A percentile compares a stretch with the other conserved stretches of the same genome.
Evolutionary conservation across 2,329 filamentous ascomycete species (phyloP).

Genomic region (Fusarium siculi): DNA sequence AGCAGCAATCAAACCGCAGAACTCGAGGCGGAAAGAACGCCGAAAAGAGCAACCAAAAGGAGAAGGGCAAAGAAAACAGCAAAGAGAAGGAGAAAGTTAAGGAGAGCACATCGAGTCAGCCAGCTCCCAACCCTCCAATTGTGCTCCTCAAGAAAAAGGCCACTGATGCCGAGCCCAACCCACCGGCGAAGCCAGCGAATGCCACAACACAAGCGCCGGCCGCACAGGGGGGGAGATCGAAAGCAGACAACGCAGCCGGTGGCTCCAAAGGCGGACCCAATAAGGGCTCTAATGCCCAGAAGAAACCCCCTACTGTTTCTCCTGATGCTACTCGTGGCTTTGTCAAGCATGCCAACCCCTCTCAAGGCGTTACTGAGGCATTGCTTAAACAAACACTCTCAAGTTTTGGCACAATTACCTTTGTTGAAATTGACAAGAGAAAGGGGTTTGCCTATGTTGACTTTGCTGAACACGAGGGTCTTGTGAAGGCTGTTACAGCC

Average conservation of each 20-base stretch:
- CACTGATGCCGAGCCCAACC: slow-evolving; percentile 40
- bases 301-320: slow-evolving; percentile 47
- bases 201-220: slow-evolving; percentile 38
- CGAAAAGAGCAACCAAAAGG: slow-evolving; percentile 53
- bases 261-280: slow-evolving; percentile 32
- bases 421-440: slow-evolving; percentile 92
- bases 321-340: slow-evolving; percentile 73
- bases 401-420: slow-evolving; percentile 77
- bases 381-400: slow-evolving; percentile 80
- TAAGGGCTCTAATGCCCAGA: slow-evolving; percentile 46
- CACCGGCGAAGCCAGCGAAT: slow-evolving; percentile 41
- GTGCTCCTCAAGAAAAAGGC: slow-evolving; percentile 56
- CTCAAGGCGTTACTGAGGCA: slow-evolving; percentile 89
- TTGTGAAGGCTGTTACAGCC: slow-evolving; percentile 82
- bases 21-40: slow-evolving; percentile 52
- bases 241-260: slow-evolving; percentile 31
- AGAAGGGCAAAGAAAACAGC: slow-evolving; percentile 51
- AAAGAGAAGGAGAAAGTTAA: slow-evolving; percentile 42
- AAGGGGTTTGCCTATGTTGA: slow-evolving; percentile 96
- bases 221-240: slow-evolving; percentile 46
- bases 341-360: slow-evolving; percentile 85
- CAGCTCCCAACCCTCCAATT: slow-evolving; percentile 49
- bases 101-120: slow-evolving; percentile 25
- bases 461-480: slow-evolving; percentile 76
- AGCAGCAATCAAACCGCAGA: slow-evolving; percentile 45